Evolutionary conservation across 129 eudicot species (phyloP), one percentile per base, ranked within the genome.

Genomic region (Smallanthus sonchifolius): DNA sequence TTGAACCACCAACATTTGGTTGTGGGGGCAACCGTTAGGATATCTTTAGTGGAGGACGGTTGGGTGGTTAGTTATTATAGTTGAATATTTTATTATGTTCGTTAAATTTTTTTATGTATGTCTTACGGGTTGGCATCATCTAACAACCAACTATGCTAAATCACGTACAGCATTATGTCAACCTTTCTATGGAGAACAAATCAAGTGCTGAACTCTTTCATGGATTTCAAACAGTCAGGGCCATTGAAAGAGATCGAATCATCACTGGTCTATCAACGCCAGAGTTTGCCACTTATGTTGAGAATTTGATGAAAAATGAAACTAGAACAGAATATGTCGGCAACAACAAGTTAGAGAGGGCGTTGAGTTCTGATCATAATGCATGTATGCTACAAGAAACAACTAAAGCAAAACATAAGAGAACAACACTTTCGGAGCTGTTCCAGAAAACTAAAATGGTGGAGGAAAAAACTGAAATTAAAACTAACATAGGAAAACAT

Each of bases 371-470:
- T 3, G 4, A 3, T 59, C 0, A 30, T 59, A 28, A 57, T n/a
- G n/a, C 64, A 1, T 7, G 13, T 57, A 87, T 63, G 43, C 49
- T 82, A 70, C 89, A 7, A 38, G 86, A 84, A 32, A 70, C 87
- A 56, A 67, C 75, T 32, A 66, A 36, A 45, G 42, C 70, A 6
- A 81, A 82, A 68, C 83, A 81, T 55, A 59, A 76, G 2, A 82
- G 92, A 84, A 72, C 84, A 60, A 86, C 97, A 32, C 88, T 91
- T n/a, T 84, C 80, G 5, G 97, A 91, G 75, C 86, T 91, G 36
- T 86, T 91, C 74, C 87, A 88, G 83, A 88, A 75, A 83, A 82
- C 87, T 32, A 86, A 84, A 78, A 75, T 44, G 76, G 69, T 76
- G 32, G 90, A 83, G 57, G 88, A 88, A 64, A 84, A 42, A n/a